Base-by-base conservation (phyloP, 2,329 filamentous ascomycete species). In the Reticulascus tulasneorum region DNA sequence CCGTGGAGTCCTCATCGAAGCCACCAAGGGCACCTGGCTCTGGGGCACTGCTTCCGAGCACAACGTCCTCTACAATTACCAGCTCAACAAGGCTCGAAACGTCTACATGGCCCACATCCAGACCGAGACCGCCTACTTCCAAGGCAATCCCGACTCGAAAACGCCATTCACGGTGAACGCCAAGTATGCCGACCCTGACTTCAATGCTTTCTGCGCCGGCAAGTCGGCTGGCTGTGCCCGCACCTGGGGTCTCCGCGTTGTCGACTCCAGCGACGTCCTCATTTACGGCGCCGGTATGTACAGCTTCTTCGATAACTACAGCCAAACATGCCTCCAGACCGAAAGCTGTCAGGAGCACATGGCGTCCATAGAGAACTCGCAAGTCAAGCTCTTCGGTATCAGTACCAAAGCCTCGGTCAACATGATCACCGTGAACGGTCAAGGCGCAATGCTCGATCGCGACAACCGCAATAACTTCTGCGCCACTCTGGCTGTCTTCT, bases 91-190 rank as follows among this genome's bases (percentile, higher is more conserved):
- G 44, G 86, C 89, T 3, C 72, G 79, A 53, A 84, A 90, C 54
- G 73, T 94, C 45, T 94, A 84, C 67, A 82, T 94, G 74, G 82
- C 77, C 9, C 66, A 86, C 33, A 87, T 94, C 51, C 90, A 96
- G 66, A 86, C 86, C 4, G 91, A 96, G 66, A 95, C 89, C 6
- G 85, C 89, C 21, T 89, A 86, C 69, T 88, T 84, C 73, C 86
- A 94, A 65, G 77, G 84, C 56, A 90, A 91, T 66, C 87, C 89
- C 5, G 75, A 84, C 48, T 77, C 86, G 3, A 71, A 75, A 9
- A 69, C 75, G 9, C 84, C 82, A 24, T 88, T 84, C 60, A 66
- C 66, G 0, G 62, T 68, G 45, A 77, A 82, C 50, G 12, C 42
- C 10, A 62, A 63, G 7, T 85, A 71, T 51, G 60, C 59, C 29